phyloP scores from a whole-genome alignment of 202 grass and related monocot genomes.

The Schoenoplectus triqueter region DNA sequence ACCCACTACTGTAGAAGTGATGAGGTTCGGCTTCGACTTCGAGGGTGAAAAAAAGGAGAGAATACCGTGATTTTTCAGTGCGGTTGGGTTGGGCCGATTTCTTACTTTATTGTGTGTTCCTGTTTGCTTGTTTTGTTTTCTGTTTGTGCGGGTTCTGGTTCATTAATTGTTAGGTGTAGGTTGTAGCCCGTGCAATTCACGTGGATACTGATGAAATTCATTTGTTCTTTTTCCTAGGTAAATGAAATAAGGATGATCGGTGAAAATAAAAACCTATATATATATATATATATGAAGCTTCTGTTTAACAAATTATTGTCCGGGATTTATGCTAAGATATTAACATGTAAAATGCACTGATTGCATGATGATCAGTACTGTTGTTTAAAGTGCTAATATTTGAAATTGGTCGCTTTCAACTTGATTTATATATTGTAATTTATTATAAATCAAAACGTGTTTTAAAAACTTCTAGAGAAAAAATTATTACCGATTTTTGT shows the following conservation, averaged over 20 bases:
- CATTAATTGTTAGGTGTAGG: constrained; percentile 38
- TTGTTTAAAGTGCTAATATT: too few relatives aligned
- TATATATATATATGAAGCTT: background rate
- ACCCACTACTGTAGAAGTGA: constrained; percentile 53
- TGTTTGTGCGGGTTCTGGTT: background rate
- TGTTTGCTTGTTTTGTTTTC: constrained; percentile 21
- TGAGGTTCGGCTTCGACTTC: background rate
- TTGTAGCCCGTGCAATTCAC: constrained; percentile 37
- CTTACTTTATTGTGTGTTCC: background rate
- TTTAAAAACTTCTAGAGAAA: too few relatives aligned
- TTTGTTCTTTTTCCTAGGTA: constrained; percentile 29
- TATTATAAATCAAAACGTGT: too few relatives aligned
- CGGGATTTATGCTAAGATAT: too few relatives aligned
- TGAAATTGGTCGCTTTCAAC: too few relatives aligned
- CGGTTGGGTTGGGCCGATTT: background rate
- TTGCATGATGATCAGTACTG: too few relatives aligned
- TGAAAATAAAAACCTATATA: background rate
- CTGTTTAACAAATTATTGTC: background rate
- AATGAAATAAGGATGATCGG: constrained; percentile 16
- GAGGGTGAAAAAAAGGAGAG: constrained; percentile 29
- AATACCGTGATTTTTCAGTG: constrained; percentile 14
- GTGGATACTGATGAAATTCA: constrained; percentile 45
- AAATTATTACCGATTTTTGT: too few relatives aligned
- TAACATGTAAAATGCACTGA: too few relatives aligned
- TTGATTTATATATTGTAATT: too few relatives aligned